A percentile compares a stretch with the other conserved stretches of the same genome.
These are phyloP conservation scores for Camellia sinensis DNA, from an alignment of 148 eudicot genomes.

Conservation along the genomic window DNA sequence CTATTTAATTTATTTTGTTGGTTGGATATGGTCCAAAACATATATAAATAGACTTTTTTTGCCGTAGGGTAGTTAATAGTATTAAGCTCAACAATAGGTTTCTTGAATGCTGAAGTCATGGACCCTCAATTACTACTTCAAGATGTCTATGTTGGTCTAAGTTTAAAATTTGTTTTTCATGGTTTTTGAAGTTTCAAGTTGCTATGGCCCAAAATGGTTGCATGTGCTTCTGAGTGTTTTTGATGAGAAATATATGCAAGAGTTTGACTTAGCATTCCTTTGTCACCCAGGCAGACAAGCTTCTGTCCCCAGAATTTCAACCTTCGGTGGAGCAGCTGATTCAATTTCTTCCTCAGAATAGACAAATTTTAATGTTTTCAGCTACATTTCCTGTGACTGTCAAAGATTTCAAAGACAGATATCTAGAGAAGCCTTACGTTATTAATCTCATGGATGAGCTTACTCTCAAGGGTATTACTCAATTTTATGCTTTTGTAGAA, in stretches of 20 bases:
- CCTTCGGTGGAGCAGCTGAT: conserved; percentile 76
- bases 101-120: no score
- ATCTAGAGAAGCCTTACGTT: conserved; percentile 61
- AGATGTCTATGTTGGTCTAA: no score
- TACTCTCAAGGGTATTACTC: conserved; percentile 79
- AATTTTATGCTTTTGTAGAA: conserved; percentile 83
- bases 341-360: conserved; percentile 53
- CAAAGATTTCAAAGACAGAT: conserved; percentile 73
- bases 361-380: conserved; percentile 82
- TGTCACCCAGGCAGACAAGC: conserved; percentile 76
- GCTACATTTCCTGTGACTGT: conserved; percentile 91
- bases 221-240: background rate
- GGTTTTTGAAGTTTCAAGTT: no score
- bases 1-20: background rate
- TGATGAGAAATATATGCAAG: no score
- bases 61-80: no score
- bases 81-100: no score
- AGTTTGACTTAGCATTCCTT: no score
- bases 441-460: conserved; percentile 89
- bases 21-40: no score
- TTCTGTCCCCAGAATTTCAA: conserved; percentile 83
- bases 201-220: no score
- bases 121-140: no score
- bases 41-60: no score
- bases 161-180: no score